Evolutionary conservation across 768 basidiomycete species (phyloP), one percentile per base, ranked within the genome.

Genomic region (Fibroporia radiculosa): DNA sequence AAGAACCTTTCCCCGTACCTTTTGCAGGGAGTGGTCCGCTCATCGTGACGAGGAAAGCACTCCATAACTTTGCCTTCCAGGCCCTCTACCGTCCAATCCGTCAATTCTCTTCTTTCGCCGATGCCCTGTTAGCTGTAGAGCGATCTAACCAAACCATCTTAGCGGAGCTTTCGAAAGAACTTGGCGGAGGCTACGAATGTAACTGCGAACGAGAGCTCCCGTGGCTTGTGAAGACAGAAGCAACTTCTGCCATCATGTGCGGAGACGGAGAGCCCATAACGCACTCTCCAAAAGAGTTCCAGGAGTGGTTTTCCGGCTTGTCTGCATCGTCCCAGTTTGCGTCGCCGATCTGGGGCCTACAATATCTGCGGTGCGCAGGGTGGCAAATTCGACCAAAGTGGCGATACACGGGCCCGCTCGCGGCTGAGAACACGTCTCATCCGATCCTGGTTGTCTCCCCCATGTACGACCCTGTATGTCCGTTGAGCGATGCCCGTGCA

Each of bases 151-250:
- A 27, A 20, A 40, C 44, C 39, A 42, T 48, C 5, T 48, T 49
- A 42, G 12, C 35, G 24, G 32, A 24, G 14, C 45, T 53, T 40
- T 43, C 42, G 28, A 28, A 29, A 31, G 40, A 42, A 33, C 41
- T 44, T 33, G 14, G 19, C 16, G n/a, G n/a, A n/a, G 48, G 45
- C n/a, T 38, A 35, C 34, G 43, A 40, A n/a, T 53, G 52, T 48
- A 22, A 42, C n/a, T 53, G 52, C 42, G 7, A 16, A 16, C 34
- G 14, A 22, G 22, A 35, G 13, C 20, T 26, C 27, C 45, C 41
- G 11, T 28, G 31, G 28, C 33, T 26, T 6, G 34, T 33, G 31
- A 24, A 10, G 33, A 52, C 40, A 47, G 51, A 52, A 28, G 51
- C 48, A 38, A 29, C 34, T n/a, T 28, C 6, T 24, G 31, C 48